A percentile compares a stretch with the other conserved stretches of the same genome.
Evolutionary conservation across 768 basidiomycete species (phyloP).

Genomic region (Suillus luteus): DNA sequence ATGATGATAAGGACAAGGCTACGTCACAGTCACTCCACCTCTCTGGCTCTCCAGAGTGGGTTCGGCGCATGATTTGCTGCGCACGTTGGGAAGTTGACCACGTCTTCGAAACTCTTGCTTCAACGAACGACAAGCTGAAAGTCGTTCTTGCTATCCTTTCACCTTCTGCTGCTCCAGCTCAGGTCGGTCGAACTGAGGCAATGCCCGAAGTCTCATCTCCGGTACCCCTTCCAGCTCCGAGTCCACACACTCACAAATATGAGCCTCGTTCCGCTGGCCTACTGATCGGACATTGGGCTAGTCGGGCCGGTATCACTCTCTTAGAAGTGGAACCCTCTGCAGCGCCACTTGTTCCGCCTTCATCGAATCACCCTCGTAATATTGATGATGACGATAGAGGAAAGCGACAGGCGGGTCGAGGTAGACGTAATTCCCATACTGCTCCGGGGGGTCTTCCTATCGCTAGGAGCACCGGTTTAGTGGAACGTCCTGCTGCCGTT

Average conservation of each 20-base stretch:
- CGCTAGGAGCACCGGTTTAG: slow-evolving; percentile 46
- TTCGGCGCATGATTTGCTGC: slow-evolving; percentile 82
- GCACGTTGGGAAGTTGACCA: slow-evolving; percentile 74
- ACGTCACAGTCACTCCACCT: slow-evolving; percentile 26
- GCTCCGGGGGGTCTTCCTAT: slow-evolving; percentile 20
- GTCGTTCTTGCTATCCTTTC: slow-evolving; percentile 65
- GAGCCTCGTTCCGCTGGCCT: slow-evolving; percentile 67
- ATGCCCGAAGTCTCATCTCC: slow-evolving; percentile 43
- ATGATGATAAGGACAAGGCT: slow-evolving; percentile 28
- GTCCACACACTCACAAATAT: slow-evolving; percentile 53
- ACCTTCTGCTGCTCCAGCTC: slow-evolving; percentile 25
- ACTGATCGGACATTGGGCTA: slow-evolving; percentile 69
- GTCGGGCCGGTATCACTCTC: slow-evolving; percentile 56
- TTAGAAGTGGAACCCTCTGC: slow-evolving; percentile 50
- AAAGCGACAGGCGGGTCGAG: slow-evolving; percentile 29
- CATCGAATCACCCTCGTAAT: slow-evolving; percentile 21
- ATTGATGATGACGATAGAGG: slow-evolving; percentile 37
- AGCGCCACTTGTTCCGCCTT: slow-evolving; percentile 16
- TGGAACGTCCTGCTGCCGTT: slow-evolving; percentile 77
- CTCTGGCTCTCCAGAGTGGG: slow-evolving; percentile 73
- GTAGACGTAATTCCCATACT: slow-evolving; percentile 32
- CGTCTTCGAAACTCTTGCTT: slow-evolving; percentile 37
- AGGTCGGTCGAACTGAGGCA: slow-evolving; percentile 30
- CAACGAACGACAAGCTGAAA: slow-evolving; percentile 36
- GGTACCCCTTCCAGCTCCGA: slow-evolving; percentile 67